Conservation (phyloP, 345 rosid genomes). For the Gossypium mustelinum region DNA sequence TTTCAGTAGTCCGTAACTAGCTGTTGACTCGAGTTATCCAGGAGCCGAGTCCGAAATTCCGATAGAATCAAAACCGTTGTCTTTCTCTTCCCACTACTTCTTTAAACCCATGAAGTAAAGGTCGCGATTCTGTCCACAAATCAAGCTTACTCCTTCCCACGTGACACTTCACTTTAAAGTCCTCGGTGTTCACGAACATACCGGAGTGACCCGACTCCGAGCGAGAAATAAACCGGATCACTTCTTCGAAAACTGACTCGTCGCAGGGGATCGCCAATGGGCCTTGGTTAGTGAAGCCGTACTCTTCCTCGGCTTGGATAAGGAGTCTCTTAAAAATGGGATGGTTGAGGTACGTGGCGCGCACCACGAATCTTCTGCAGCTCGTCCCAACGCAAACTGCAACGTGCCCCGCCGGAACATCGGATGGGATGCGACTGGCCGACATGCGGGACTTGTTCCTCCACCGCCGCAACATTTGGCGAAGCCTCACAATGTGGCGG, state of each 20-base stretch:
- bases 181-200: slow-evolving; percentile 50
- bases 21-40: slow-evolving; percentile 7
- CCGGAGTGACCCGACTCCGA: slow-evolving; percentile 46
- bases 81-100: neutral
- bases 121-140: slow-evolving; percentile 70
- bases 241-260: slow-evolving; percentile 78
- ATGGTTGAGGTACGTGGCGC: slow-evolving; percentile 86
- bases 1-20: neutral
- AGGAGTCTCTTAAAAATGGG: slow-evolving; percentile 69
- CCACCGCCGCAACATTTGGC: slow-evolving; percentile 85
- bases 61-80: slow-evolving; percentile 19
- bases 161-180: slow-evolving; percentile 57
- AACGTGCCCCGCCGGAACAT: slow-evolving; percentile 94
- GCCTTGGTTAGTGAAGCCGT: slow-evolving; percentile 72
- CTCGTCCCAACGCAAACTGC: slow-evolving; percentile 71
- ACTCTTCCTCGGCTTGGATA: slow-evolving; percentile 79
- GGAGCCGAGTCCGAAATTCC: slow-evolving; percentile 34
- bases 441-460: slow-evolving; percentile 78
- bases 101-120: slow-evolving; percentile 56
- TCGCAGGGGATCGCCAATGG: slow-evolving; percentile 89
- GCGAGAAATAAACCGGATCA: slow-evolving; percentile 57
- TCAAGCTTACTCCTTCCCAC: slow-evolving; percentile 42
- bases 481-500: slow-evolving; percentile 86
- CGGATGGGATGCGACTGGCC: slow-evolving; percentile 50
- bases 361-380: slow-evolving; percentile 73